phyloP scores from a whole-genome alignment of 768 basidiomycete species.

The Amanita muscaria region DNA sequence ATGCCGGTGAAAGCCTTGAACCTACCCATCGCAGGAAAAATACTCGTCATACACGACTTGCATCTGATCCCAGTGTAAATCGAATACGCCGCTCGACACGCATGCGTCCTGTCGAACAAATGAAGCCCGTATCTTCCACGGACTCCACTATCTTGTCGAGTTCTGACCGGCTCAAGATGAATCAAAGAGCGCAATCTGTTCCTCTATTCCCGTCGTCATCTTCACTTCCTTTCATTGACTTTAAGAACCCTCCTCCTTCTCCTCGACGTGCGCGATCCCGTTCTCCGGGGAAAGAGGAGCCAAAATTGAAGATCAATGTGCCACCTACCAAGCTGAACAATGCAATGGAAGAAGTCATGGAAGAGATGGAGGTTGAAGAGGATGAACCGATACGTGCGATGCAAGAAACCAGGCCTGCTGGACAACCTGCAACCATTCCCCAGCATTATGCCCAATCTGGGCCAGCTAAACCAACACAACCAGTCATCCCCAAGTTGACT shows the following conservation, averaged over 20 bases:
- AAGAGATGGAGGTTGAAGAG: slow-evolving; percentile 19
- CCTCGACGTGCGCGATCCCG: slow-evolving; percentile 32
- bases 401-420: slow-evolving; percentile 5
- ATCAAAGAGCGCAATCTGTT: slow-evolving; percentile 37
- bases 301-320: slow-evolving; percentile 23
- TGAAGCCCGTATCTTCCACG: slow-evolving; percentile 18
- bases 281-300: slow-evolving; percentile 36
- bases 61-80: slow-evolving; percentile 25
- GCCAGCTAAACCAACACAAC: not conserved
- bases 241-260: slow-evolving; percentile 33
- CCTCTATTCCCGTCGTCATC: slow-evolving; percentile 29
- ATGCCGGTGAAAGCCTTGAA: slow-evolving; percentile 9
- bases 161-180: slow-evolving; percentile 13
- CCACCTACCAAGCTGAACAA: slow-evolving; percentile 12
- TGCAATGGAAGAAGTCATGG: slow-evolving; percentile 14
- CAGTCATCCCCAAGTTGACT: not conserved
- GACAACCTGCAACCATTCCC: slow-evolving; percentile 12
- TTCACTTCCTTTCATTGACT: slow-evolving; percentile 30
- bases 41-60: slow-evolving; percentile 23
- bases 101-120: slow-evolving; percentile 18
- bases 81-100: slow-evolving; percentile 15
- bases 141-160: slow-evolving; percentile 13
- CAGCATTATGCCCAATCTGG: too few relatives aligned
- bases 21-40: slow-evolving; percentile 12
- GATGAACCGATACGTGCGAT: slow-evolving; percentile 1